Evolutionary conservation across 495 filamentous ascomycete genomes (phyloP).

Genomic region (Xylaria palmicola): DNA sequence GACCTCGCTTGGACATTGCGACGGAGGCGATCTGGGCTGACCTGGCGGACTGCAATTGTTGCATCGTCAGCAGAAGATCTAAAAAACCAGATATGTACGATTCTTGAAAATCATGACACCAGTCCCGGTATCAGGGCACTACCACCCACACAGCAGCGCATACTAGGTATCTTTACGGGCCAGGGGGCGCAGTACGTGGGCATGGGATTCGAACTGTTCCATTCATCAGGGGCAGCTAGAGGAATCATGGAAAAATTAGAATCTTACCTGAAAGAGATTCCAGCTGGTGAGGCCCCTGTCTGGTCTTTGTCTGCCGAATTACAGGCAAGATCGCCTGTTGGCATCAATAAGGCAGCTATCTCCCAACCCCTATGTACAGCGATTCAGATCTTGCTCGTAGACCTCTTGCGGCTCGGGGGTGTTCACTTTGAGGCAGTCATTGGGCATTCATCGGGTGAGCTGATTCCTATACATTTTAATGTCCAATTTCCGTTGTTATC

Average conservation of each 20-base stretch:
- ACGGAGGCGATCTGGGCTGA: slow-evolving; percentile 5
- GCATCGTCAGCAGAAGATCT: slow-evolving; percentile 17
- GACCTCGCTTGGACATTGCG: slow-evolving; percentile 2
- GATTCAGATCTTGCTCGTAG: slow-evolving; percentile 48
- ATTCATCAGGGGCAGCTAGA: slow-evolving; percentile 32
- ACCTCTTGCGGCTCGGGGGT: slow-evolving; percentile 42
- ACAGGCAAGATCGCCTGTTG: slow-evolving; percentile 14
- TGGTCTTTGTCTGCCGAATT: slow-evolving; percentile 24
- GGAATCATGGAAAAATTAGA: neutral
- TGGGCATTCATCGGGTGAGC: slow-evolving; percentile 53
- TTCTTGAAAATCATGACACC: neutral
- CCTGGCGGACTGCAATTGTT: slow-evolving; percentile 22
- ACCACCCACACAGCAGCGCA: slow-evolving; percentile 5
- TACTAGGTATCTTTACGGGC: slow-evolving; percentile 59
- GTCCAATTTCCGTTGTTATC: too few species aligned
- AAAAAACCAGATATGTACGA: neutral
- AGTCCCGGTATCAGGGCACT: neutral
- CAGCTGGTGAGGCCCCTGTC: slow-evolving; percentile 12
- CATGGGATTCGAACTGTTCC: slow-evolving; percentile 46
- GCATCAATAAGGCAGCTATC: slow-evolving; percentile 34
- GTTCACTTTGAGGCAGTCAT: slow-evolving; percentile 45
- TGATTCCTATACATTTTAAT: neutral
- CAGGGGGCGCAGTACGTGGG: slow-evolving; percentile 67
- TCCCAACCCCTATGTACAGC: slow-evolving; percentile 50
- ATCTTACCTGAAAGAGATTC: neutral